Conservation (phyloP, 257 asterid genomes). For the Solanum virginianum region DNA sequence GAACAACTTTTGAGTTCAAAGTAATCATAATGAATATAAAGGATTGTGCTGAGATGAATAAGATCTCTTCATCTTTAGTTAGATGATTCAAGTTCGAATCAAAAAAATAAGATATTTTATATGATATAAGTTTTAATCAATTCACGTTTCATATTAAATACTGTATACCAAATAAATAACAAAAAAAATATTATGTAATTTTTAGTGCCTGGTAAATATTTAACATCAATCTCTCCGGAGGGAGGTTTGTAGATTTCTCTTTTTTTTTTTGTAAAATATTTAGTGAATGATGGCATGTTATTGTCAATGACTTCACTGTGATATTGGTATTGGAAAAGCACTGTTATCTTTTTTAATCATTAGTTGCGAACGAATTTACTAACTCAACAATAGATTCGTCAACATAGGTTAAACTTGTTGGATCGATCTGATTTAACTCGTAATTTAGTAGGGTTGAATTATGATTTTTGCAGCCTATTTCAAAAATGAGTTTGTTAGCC, state of each 20-base stretch:
- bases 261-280: neutral
- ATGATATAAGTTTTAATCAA: accelerated
- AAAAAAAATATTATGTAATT: neutral
- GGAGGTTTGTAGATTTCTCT: neutral
- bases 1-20: constrained; percentile 49
- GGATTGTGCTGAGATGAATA: neutral
- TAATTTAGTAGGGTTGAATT: too few species aligned
- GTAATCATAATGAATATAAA: neutral
- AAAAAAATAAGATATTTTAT: neutral
- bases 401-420: too few species aligned
- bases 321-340: neutral
- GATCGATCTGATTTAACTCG: too few species aligned
- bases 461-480: too few species aligned
- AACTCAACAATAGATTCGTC: too few species aligned
- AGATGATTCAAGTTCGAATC: neutral
- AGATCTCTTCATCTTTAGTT: neutral
- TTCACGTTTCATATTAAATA: neutral
- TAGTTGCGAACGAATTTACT: too few species aligned
- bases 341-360: neutral
- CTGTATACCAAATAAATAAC: neutral
- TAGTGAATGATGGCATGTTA: neutral
- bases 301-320: neutral
- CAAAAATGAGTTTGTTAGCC: too few species aligned
- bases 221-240: neutral
- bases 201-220: neutral